Evolutionary conservation across 192 early-diverging fungal genomes (phyloP).

Genomic region (Fimicolochytrium jonesii): DNA sequence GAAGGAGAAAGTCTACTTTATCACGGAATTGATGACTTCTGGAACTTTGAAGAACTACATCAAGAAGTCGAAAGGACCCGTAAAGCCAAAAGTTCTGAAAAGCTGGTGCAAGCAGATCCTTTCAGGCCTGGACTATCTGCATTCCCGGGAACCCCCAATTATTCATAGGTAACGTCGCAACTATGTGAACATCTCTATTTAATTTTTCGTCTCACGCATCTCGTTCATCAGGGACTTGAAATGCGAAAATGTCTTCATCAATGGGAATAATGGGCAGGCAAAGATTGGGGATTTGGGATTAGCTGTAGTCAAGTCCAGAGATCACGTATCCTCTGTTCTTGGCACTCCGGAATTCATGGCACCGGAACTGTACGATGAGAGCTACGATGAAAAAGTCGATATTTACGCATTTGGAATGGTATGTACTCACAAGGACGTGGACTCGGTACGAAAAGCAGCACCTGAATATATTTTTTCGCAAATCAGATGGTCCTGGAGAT

Average conservation of each 20-base stretch:
- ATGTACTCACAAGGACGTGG: conserved; percentile 8
- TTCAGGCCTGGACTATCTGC: conserved; percentile 73
- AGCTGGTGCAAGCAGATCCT: conserved; percentile 80
- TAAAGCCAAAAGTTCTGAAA: conserved; percentile 71
- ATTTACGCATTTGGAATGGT: conserved; percentile 90
- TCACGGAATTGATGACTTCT: conserved; percentile 89
- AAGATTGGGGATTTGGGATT: conserved; percentile 86
- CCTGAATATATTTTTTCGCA: background rate
- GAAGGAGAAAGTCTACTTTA: conserved; percentile 68
- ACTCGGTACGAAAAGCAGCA: no score
- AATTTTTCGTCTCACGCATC: no score
- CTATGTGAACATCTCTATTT: no score
- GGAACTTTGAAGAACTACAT: conserved; percentile 78
- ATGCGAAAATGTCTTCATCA: conserved; percentile 81
- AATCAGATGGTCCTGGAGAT: conserved; percentile 35
- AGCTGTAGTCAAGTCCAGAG: conserved; percentile 57
- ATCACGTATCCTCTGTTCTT: conserved; percentile 69
- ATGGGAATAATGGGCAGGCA: conserved; percentile 80
- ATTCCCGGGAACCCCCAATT: conserved; percentile 72
- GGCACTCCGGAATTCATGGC: conserved; percentile 88
- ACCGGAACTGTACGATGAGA: conserved; percentile 84
- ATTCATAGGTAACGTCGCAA: conserved; percentile 80
- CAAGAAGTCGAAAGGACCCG: conserved; percentile 62
- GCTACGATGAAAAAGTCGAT: conserved; percentile 83
- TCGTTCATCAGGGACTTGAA: conserved; percentile 50